A percentile compares a stretch with the other conserved stretches of the same genome.
Conservation (phyloP, 257 asterid species). For the Echium plantagineum region DNA sequence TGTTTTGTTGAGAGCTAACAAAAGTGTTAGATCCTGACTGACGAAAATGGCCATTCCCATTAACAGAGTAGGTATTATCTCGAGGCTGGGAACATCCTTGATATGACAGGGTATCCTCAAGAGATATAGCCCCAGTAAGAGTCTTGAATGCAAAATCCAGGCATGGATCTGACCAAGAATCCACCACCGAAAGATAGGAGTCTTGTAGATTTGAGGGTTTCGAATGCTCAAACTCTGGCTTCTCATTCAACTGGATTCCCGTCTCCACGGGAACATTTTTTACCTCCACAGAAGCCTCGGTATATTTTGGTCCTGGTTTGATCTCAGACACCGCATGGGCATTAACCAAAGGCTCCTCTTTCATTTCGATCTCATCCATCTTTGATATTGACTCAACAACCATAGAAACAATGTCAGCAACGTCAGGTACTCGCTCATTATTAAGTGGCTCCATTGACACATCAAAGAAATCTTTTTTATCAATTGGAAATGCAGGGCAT, state of each 20-base stretch:
- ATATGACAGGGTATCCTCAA: slow-evolving; percentile 17
- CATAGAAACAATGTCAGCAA: slow-evolving; percentile 6
- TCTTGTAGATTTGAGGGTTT: slow-evolving; percentile 8
- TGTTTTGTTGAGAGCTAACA: background rate
- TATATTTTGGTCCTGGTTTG: background rate
- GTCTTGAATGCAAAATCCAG: slow-evolving; percentile 36
- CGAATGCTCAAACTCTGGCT: slow-evolving; percentile 10
- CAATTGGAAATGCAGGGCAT: background rate
- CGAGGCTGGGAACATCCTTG: slow-evolving; percentile 14
- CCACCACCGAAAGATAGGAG: slow-evolving; percentile 17
- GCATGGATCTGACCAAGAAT: slow-evolving; percentile 34
- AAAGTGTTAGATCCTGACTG: background rate
- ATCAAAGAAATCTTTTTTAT: background rate
- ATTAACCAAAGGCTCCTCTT: background rate
- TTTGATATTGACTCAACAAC: slow-evolving; percentile 5
- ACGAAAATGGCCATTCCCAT: background rate
- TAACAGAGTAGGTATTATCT: slow-evolving; percentile 7
- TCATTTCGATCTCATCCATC: slow-evolving; percentile 3
- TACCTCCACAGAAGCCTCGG: background rate
- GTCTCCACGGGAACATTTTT: slow-evolving; percentile 4
- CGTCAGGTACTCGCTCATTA: slow-evolving; percentile 4
- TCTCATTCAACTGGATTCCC: slow-evolving; percentile 10
- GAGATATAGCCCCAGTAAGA: slow-evolving; percentile 34
- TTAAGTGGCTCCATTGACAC: slow-evolving; percentile 7
- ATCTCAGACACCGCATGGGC: slow-evolving; percentile 2